These are phyloP conservation scores for Thecaphora thlaspeos DNA, from an alignment of 1,284 basidiomycete species.

Conservation along the genomic window DNA sequence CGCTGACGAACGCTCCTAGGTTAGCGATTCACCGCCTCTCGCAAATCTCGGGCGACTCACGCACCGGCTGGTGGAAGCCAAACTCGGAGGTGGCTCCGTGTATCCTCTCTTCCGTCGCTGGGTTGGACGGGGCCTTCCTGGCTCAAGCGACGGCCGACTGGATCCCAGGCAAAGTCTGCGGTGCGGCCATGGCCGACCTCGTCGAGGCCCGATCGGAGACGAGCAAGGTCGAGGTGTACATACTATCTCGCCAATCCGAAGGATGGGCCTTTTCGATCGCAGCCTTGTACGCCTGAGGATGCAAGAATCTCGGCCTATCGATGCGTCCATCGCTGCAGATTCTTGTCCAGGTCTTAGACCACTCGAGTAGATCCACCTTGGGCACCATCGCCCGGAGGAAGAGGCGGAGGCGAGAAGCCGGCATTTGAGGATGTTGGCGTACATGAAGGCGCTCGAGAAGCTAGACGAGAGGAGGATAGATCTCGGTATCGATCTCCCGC, in stretches of 20 bases:
- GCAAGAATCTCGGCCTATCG: too few species aligned
- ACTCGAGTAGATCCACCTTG: too few species aligned
- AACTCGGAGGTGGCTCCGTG: neutral
- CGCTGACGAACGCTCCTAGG: neutral
- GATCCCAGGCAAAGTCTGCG: neutral
- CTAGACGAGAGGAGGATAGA: neutral
- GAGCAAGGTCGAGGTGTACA: neutral
- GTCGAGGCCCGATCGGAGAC: neutral
- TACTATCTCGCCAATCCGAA: neutral
- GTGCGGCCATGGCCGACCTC: neutral
- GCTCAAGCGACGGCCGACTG: neutral
- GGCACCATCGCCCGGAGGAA: neutral
- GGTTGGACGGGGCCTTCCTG: neutral
- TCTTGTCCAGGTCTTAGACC: too few species aligned
- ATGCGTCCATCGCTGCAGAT: too few species aligned
- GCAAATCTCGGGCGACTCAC: neutral
- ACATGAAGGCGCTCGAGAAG: neutral
- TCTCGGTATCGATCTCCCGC: neutral
- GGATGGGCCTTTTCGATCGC: too few species aligned
- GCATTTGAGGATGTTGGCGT: neutral
- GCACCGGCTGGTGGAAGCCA: neutral
- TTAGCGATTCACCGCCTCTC: neutral
- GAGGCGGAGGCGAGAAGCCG: neutral
- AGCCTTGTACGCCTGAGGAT: too few species aligned
- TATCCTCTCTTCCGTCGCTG: neutral